phyloP scores from a whole-genome alignment of 164 flowering plant species.

The Protea cynaroides region DNA sequence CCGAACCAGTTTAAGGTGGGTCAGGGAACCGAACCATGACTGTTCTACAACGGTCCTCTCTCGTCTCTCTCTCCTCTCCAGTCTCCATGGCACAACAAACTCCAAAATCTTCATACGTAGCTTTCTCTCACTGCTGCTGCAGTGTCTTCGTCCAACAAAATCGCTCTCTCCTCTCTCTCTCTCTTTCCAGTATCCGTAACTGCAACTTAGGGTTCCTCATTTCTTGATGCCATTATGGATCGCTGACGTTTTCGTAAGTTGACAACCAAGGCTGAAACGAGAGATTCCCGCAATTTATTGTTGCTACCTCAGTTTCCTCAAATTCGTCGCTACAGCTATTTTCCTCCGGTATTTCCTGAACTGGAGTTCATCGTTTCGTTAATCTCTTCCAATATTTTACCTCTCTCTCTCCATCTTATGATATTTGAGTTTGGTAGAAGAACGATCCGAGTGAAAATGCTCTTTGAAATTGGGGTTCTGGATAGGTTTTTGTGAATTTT shows the following conservation, averaged over 20 bases:
- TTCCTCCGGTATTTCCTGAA: background rate
- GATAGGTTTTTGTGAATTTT: no score
- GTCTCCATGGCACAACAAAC: no score
- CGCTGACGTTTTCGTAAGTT: background rate
- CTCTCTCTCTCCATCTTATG: background rate
- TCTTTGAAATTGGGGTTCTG: background rate
- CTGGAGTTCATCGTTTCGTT: background rate
- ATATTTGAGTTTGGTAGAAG: background rate
- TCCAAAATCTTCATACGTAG: background rate
- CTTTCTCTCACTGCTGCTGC: background rate
- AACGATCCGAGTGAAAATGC: background rate
- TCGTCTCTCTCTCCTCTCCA: no score
- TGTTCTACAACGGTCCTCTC: no score
- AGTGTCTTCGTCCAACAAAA: background rate
- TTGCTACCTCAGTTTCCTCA: background rate
- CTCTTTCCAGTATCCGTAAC: background rate
- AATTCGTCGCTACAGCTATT: background rate
- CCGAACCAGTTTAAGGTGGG: no score
- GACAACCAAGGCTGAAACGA: background rate
- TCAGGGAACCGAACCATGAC: no score
- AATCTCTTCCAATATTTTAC: no score
- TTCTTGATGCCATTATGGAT: background rate
- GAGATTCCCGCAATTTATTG: no score
- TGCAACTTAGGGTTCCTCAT: background rate
- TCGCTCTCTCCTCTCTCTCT: background rate